A percentile compares a stretch with the other conserved stretches of the same genome.
These are phyloP conservation scores for Beta lomatogona DNA, from an alignment of 179 eudicot genomes.

Conservation along the genomic window DNA sequence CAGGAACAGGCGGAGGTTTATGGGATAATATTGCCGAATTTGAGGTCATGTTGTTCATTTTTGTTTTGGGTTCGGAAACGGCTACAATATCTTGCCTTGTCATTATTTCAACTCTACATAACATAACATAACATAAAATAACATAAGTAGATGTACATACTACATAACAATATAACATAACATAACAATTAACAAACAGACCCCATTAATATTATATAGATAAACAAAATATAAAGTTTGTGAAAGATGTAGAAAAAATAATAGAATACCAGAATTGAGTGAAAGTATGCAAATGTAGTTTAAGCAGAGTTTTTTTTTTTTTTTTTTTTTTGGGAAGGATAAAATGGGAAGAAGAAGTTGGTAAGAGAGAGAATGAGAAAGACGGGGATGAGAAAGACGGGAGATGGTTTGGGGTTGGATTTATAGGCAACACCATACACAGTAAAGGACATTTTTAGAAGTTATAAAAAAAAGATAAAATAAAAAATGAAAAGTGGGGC, in stretches of 20 bases:
- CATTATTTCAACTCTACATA: conserved; percentile 27
- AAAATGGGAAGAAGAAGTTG: not conserved
- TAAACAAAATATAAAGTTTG: not conserved
- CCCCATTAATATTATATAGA: too few relatives aligned
- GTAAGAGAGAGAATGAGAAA: conserved; percentile 13
- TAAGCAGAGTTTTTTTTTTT: not conserved
- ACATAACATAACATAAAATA: not conserved
- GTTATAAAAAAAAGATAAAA: not conserved
- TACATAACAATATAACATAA: too few relatives aligned
- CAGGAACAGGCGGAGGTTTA: conserved; percentile 60
- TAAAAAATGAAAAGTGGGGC: not conserved
- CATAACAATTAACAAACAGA: not conserved
- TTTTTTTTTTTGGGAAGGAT: not conserved
- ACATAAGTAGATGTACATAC: too few relatives aligned
- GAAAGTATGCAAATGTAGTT: not conserved
- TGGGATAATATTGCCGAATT: conserved; percentile 31
- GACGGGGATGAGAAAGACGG: conserved; percentile 36
- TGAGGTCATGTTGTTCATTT: not conserved
- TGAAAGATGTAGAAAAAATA: not conserved
- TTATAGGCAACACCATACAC: conserved; percentile 43
- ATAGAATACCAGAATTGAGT: conserved; percentile 9
- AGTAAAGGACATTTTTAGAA: conserved; percentile 32
- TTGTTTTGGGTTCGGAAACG: conserved; percentile 6
- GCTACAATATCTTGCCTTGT: conserved; percentile 49
- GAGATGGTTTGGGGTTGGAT: conserved; percentile 31